These are phyloP conservation scores for Diaporthe sp. DNA, from an alignment of 2,329 filamentous ascomycete species.

Conservation along the genomic window DNA sequence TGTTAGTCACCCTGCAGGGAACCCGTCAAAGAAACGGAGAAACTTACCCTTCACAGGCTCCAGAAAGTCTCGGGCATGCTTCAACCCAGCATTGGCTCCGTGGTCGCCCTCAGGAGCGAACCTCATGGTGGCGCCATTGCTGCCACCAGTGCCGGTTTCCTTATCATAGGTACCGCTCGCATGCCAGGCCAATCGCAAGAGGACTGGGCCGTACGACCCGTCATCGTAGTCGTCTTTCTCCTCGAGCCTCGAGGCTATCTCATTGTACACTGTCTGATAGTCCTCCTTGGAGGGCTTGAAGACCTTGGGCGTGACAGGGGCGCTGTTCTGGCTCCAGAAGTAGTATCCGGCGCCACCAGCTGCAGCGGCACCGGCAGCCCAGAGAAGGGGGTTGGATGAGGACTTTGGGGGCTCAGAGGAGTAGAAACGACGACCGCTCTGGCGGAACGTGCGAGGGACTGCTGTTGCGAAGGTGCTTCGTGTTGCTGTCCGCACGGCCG, in stretches of 20 bases:
- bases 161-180: conserved; percentile 92
- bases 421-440: conserved; percentile 83
- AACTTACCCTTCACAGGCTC: conserved; percentile 85
- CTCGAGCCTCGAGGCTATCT: conserved; percentile 82
- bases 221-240: conserved; percentile 97
- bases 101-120: conserved; percentile 91
- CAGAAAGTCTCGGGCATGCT: conserved; percentile 89
- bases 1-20: conserved; percentile 40
- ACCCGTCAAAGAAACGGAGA: background rate
- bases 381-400: conserved; percentile 64
- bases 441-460: conserved; percentile 78
- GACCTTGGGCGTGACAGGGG: conserved; percentile 65
- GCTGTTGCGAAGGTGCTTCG: conserved; percentile 70
- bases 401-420: conserved; percentile 76
- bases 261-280: conserved; percentile 96
- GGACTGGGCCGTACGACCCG: conserved; percentile 93
- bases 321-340: conserved; percentile 73
- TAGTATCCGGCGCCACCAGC: conserved; percentile 75
- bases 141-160: conserved; percentile 88
- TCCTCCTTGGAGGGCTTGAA: conserved; percentile 84
- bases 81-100: conserved; percentile 93
- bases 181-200: conserved; percentile 95
- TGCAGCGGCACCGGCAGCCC: conserved; percentile 70
- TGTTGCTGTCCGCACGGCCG: conserved; percentile 70
- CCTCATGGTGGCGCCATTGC: conserved; percentile 97